A percentile compares a stretch with the other conserved stretches of the same genome.
Evolutionary conservation across 768 basidiomycete species (phyloP).

Genomic region (Boletus edulis): DNA sequence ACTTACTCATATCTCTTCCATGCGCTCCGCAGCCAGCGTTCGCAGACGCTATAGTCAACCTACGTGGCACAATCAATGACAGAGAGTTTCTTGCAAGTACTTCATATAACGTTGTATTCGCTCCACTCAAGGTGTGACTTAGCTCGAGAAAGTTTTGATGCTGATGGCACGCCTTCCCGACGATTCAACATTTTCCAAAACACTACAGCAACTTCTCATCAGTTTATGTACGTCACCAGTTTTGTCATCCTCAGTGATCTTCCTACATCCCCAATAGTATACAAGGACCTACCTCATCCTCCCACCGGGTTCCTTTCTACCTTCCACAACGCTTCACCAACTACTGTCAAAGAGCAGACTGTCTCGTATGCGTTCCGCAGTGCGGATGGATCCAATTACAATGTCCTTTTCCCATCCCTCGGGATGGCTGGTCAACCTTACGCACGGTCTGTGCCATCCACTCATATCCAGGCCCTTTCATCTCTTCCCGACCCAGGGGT

Average conservation of each 20-base stretch:
- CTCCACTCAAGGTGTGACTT: slow-evolving; percentile 4
- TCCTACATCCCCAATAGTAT: slow-evolving; percentile 43
- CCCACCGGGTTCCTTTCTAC: slow-evolving; percentile 50
- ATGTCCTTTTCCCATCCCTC: slow-evolving; percentile 49
- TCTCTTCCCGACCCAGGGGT: slow-evolving; percentile 63
- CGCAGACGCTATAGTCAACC: slow-evolving; percentile 45
- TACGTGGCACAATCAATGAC: slow-evolving; percentile 50
- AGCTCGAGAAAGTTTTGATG: slow-evolving; percentile 64
- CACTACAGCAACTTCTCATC: slow-evolving; percentile 51
- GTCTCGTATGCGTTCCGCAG: slow-evolving; percentile 53
- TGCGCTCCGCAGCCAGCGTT: slow-evolving; percentile 41
- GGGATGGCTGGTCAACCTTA: slow-evolving; percentile 65
- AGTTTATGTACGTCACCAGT: slow-evolving; percentile 50
- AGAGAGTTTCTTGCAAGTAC: slow-evolving; percentile 54
- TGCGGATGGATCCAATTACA: slow-evolving; percentile 63
- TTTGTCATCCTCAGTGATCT: background rate
- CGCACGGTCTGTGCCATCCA: slow-evolving; percentile 61
- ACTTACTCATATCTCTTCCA: background rate
- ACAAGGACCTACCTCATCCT: slow-evolving; percentile 79
- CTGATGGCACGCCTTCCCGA: slow-evolving; percentile 54
- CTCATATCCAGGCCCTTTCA: slow-evolving; percentile 38
- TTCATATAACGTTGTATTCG: background rate
- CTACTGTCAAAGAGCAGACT: slow-evolving; percentile 1
- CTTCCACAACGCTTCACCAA: slow-evolving; percentile 2
- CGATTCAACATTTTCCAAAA: slow-evolving; percentile 26